These are phyloP conservation scores for Neurospora sp. DNA, from an alignment of 495 filamentous ascomycete species.

Conservation along the genomic window DNA sequence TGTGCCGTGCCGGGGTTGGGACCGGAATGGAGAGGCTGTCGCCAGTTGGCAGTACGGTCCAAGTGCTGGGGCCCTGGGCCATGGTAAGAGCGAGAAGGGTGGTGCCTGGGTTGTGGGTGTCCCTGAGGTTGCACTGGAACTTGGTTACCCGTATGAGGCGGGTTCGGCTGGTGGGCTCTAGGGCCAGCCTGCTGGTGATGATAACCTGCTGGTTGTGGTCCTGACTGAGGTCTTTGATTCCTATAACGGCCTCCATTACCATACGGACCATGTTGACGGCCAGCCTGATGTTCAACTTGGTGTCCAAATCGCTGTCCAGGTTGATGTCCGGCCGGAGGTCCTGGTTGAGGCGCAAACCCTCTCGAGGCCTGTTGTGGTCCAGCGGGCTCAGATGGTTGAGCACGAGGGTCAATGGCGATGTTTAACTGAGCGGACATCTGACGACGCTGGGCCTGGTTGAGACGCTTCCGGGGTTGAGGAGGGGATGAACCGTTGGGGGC, in stretches of 20 bases:
- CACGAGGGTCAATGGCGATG: conserved; percentile 38
- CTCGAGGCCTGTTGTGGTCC: neutral
- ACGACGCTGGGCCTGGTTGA: conserved; percentile 46
- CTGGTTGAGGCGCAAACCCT: neutral
- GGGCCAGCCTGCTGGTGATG: neutral
- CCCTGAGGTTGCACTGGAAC: neutral
- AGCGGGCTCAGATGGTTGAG: conserved; percentile 9
- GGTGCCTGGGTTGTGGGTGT: conserved; percentile 12
- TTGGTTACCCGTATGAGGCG: neutral
- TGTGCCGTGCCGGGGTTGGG: conserved; percentile 2
- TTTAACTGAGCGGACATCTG: conserved; percentile 43
- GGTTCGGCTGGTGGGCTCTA: neutral
- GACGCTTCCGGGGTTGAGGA: conserved; percentile 29
- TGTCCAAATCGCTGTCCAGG: neutral
- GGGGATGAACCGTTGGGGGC: neutral
- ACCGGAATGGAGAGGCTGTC: conserved; percentile 7
- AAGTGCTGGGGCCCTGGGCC: conserved; percentile 11
- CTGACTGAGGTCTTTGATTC: conserved; percentile 13
- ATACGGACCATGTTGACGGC: neutral
- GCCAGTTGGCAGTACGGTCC: conserved; percentile 8
- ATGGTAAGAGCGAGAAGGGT: conserved; percentile 20
- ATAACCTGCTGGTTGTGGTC: neutral
- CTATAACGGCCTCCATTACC: conserved; percentile 10
- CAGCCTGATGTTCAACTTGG: neutral
- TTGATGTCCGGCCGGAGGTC: neutral